Conservation (phyloP, 257 asterid species). For the Fraxinus americana region DNA sequence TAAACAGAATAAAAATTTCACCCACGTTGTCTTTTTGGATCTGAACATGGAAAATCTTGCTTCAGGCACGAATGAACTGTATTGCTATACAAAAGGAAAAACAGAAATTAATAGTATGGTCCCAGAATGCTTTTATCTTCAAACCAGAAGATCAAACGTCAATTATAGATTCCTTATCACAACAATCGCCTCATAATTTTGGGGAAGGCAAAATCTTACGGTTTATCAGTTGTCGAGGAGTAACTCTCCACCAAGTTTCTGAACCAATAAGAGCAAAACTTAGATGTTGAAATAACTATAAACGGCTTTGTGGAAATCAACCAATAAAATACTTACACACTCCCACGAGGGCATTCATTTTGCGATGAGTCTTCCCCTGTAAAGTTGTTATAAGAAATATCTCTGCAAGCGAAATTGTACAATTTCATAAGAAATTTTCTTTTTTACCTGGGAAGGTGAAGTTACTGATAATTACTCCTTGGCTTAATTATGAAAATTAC, state of each 20-base stretch:
- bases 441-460: not conserved
- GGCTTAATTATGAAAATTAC: not conserved
- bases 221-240: conserved; percentile 44
- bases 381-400: conserved; percentile 75
- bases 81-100: conserved; percentile 33
- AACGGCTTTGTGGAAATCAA: not conserved
- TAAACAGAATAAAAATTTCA: conserved; percentile 2
- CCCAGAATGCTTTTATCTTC: conserved; percentile 17
- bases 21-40: conserved; percentile 50
- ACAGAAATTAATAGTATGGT: conserved; percentile 8
- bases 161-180: not conserved
- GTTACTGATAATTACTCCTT: not conserved
- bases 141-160: not conserved
- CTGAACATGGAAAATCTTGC: conserved; percentile 69
- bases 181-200: not conserved
- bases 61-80: conserved; percentile 58
- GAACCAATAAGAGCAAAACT: conserved; percentile 31
- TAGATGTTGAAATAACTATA: conserved; percentile 13
- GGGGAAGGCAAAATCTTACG: conserved; percentile 43
- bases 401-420: conserved; percentile 51
- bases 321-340: conserved; percentile 61
- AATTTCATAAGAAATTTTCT: not conserved
- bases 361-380: conserved; percentile 53
- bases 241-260: conserved; percentile 89
- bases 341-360: conserved; percentile 65